phyloP scores from a whole-genome alignment of 78 protist species.

The Emiliania huxleyi region DNA sequence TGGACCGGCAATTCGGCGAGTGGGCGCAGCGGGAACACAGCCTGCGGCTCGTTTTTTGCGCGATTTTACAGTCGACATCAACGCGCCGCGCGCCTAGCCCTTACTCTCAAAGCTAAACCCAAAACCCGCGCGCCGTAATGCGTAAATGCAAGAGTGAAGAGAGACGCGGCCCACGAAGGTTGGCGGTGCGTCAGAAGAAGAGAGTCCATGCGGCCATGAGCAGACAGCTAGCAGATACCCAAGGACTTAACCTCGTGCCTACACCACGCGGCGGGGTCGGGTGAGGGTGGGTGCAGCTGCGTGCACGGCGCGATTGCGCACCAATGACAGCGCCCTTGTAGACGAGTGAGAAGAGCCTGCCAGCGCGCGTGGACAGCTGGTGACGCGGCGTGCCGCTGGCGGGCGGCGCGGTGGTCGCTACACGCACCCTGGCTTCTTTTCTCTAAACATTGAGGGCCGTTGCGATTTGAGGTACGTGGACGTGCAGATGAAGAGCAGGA shows the following conservation, averaged over 20 bases:
- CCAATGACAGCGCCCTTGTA: background rate
- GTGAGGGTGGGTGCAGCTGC: background rate
- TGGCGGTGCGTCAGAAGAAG: background rate
- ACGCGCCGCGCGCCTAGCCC: no score
- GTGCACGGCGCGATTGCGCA: background rate
- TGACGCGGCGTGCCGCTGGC: no score
- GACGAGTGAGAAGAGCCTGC: background rate
- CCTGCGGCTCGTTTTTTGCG: no score
- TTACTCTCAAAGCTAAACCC: no score
- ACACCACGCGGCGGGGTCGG: no score
- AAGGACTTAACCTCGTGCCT: background rate
- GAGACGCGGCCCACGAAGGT: no score
- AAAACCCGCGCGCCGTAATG: no score
- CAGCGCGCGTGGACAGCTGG: background rate
- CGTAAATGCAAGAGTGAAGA: no score
- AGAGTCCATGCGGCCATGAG: background rate
- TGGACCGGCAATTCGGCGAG: no score
- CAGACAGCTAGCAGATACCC: background rate
- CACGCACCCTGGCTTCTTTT: constrained; percentile 23
- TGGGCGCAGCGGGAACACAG: no score
- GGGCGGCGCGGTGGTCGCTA: no score
- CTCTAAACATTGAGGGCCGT: background rate
- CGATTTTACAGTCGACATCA: no score
- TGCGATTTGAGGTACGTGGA: background rate
- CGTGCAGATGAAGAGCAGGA: constrained; percentile 36